These are phyloP conservation scores for Candida berthetii DNA, from an alignment of 805 yeast genomes.

Conservation along the genomic window DNA sequence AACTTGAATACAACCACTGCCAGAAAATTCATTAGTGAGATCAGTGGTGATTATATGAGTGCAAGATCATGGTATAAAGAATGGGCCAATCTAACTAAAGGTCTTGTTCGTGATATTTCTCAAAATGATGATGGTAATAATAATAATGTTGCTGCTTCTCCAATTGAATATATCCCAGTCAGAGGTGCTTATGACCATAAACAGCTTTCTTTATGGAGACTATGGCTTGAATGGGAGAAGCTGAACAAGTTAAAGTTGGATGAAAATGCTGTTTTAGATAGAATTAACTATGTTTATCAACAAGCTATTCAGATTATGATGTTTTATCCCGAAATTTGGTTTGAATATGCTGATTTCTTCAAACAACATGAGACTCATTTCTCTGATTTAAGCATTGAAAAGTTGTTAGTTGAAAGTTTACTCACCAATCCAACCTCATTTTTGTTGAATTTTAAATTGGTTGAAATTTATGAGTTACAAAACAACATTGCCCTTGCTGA, in stretches of 20 bases:
- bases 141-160: constrained; percentile 13
- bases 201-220: constrained; percentile 53
- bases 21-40: constrained; percentile 76
- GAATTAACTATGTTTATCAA: constrained; percentile 68
- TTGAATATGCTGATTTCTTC: constrained; percentile 41
- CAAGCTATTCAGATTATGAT: constrained; percentile 59
- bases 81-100: constrained; percentile 51
- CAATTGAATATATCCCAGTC: constrained; percentile 19
- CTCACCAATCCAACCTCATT: constrained; percentile 65
- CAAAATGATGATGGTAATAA: constrained; percentile 6
- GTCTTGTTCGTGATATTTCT: constrained; percentile 33
- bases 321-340: constrained; percentile 76
- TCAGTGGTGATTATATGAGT: constrained; percentile 79
- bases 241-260: constrained; percentile 59
- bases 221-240: constrained; percentile 79
- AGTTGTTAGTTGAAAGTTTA: constrained; percentile 48
- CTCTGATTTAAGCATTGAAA: constrained; percentile 21
- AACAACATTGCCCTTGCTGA: constrained; percentile 44
- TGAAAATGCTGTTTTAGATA: constrained; percentile 39
- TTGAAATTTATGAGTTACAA: constrained; percentile 64
- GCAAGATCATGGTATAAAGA: constrained; percentile 76
- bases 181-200: constrained; percentile 16
- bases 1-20: constrained; percentile 70
- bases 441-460: constrained; percentile 56
- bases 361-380: constrained; percentile 9